A percentile compares a stretch with the other conserved stretches of the same genome.
These are phyloP conservation scores for Passiflora organensis DNA, from an alignment of 345 rosid species.

Conservation along the genomic window DNA sequence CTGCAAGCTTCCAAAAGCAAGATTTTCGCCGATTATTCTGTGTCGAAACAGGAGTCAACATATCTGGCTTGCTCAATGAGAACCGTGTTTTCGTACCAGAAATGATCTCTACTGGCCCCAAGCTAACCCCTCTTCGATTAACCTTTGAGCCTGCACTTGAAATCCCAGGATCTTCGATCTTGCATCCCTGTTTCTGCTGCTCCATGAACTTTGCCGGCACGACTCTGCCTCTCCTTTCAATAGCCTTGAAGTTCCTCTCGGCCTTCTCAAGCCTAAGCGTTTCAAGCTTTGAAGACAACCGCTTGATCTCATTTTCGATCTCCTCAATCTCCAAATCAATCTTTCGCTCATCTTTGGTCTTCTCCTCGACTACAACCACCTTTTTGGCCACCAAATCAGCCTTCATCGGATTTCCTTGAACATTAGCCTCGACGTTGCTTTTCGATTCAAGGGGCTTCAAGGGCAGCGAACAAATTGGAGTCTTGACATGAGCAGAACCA, in stretches of 20 bases:
- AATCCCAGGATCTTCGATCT: constrained; percentile 39
- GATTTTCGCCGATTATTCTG: constrained; percentile 73
- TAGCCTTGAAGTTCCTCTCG: constrained; percentile 38
- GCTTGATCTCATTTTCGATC: constrained; percentile 67
- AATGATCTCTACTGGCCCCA: constrained; percentile 81
- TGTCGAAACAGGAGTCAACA: constrained; percentile 52
- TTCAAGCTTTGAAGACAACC: constrained; percentile 61
- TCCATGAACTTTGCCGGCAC: constrained; percentile 83
- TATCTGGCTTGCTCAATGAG: constrained; percentile 32
- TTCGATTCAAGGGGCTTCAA: constrained; percentile 33
- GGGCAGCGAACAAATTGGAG: constrained; percentile 13
- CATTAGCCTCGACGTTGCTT: constrained; percentile 10
- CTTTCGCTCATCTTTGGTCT: constrained; percentile 33
- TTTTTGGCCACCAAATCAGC: constrained; percentile 18
- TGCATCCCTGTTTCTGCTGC: constrained; percentile 45
- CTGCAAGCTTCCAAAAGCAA: constrained; percentile 82
- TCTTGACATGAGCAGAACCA: constrained; percentile 18
- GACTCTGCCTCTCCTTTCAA: constrained; percentile 49
- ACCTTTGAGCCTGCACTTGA: constrained; percentile 37
- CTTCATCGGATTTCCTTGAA: constrained; percentile 27
- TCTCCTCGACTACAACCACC: constrained; percentile 21
- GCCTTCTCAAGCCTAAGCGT: constrained; percentile 69
- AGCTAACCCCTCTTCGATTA: constrained; percentile 68
- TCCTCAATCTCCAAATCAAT: constrained; percentile 80
- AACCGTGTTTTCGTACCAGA: constrained; percentile 40